Evolutionary conservation across 2,329 filamentous ascomycete species (phyloP).

Genomic region (Stromatinia cepivora): DNA sequence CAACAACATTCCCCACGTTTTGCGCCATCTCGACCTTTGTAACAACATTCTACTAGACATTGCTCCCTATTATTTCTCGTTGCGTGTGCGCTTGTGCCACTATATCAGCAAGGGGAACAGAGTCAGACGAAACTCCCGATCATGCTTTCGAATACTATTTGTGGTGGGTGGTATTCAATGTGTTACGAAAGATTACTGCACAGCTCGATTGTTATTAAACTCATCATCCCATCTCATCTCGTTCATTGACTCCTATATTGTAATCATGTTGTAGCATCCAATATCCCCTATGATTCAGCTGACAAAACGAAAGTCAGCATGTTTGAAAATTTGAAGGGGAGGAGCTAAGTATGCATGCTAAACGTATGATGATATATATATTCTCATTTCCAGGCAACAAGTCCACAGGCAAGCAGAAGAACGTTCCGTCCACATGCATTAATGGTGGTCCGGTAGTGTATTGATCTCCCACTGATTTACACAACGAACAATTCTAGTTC

Average conservation of each 20-base stretch:
- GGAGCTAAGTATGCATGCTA: neutral
- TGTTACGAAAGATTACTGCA: neutral
- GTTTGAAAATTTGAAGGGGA: neutral
- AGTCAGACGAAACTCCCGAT: neutral
- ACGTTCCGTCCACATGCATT: neutral
- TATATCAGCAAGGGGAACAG: neutral
- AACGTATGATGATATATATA: neutral
- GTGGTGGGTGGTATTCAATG: neutral
- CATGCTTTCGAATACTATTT: neutral
- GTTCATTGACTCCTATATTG: neutral
- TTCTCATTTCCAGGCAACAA: too few species aligned
- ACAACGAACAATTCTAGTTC: neutral
- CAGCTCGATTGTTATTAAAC: neutral
- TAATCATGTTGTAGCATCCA: neutral
- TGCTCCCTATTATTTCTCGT: neutral
- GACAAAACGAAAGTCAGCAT: neutral
- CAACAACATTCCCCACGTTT: conserved; percentile 11
- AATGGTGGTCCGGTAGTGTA: neutral
- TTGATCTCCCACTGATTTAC: neutral
- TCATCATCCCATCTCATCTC: neutral
- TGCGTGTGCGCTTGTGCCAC: neutral
- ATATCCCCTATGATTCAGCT: neutral
- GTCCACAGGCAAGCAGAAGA: neutral
- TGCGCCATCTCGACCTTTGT: neutral
- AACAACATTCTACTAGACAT: neutral